Base-by-base conservation (phyloP, 768 basidiomycete genomes). In the Stropharia rugosoannulata region DNA sequence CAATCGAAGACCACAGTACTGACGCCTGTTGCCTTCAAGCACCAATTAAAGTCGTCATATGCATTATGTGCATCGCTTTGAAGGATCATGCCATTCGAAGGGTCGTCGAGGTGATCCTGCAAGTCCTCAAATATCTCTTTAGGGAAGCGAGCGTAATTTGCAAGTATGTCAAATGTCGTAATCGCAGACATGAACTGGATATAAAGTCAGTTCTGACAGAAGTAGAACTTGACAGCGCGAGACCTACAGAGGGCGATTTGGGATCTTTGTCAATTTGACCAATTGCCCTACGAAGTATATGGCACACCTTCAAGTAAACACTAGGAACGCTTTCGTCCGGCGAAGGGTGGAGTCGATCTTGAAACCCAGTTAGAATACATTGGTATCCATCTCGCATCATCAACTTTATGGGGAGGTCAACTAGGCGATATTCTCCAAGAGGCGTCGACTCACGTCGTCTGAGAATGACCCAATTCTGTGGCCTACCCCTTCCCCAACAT, bases 51-150 rank as follows among this genome's bases (percentile, higher is more conserved):
- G 0, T 32, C 37, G 37, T 56, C 51, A 38, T 41, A 62, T 5
- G 54, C 42, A 0, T 40, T 1, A 25, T 49, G 54, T 12, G 54
- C 42, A 39, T 60, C 15, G 3, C 0, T 1, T 40, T 59, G 16
- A 25, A 62, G 56, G 3, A 38, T 49, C 29, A 60, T 50, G 12
- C 54, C 55, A 51, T 62, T 62, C 2, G 56, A 58, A 5, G 54
- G 45, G n/a, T 52, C 32, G 32, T 59, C 54, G 36, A 55, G 15
- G 7, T 36, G 19, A 12, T 49, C n/a, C 2, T 49, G 15, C 37
- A 58, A 25, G 12, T 58, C 57, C 35, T 58, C 50, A 15, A 61
- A 40, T 29, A 16, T 56, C 44, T 27, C 1, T 15, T 12, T 22
- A 8, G 54, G 36, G 53, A 61, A 49, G 35, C 54, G 32, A 18